Conservation (phyloP, 2,329 filamentous ascomycete species). For the Diplodia sapinea region DNA sequence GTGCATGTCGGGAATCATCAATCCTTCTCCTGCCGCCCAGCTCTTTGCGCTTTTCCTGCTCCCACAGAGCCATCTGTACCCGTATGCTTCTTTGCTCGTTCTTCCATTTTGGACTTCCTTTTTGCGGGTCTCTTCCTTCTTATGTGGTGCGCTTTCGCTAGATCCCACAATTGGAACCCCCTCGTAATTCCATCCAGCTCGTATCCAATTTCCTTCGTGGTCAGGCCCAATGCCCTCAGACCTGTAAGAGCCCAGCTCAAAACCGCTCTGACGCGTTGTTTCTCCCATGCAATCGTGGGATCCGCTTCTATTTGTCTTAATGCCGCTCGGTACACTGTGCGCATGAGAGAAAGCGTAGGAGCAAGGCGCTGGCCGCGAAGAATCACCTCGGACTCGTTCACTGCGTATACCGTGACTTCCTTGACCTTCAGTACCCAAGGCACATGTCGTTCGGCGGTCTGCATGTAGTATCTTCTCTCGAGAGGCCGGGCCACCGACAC, state of each 20-base stretch:
- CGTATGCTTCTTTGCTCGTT: neutral
- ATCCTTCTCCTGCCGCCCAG: neutral
- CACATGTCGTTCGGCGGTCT: neutral
- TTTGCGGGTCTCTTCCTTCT: neutral
- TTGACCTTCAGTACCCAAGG: neutral
- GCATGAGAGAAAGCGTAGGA: slow-evolving; percentile 9
- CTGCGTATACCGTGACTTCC: neutral
- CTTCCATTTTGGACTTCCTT: neutral
- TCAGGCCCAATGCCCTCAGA: slow-evolving; percentile 2
- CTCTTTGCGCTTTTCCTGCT: neutral
- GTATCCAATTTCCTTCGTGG: neutral
- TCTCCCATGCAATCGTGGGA: neutral
- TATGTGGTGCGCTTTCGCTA: neutral
- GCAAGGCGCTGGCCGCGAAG: slow-evolving; percentile 4
- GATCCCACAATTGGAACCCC: neutral
- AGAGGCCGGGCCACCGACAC: neutral
- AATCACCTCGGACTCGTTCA: neutral
- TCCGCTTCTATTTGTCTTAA: neutral
- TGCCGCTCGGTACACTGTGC: slow-evolving; percentile 16
- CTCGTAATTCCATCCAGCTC: slow-evolving; percentile 3
- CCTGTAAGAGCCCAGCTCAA: slow-evolving; percentile 7
- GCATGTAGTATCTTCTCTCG: neutral
- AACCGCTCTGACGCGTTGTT: neutral
- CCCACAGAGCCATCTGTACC: neutral
- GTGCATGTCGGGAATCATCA: neutral